Evolutionary conservation across 164 flowering plant genomes (phyloP).

Genomic region (Vitis riparia): DNA sequence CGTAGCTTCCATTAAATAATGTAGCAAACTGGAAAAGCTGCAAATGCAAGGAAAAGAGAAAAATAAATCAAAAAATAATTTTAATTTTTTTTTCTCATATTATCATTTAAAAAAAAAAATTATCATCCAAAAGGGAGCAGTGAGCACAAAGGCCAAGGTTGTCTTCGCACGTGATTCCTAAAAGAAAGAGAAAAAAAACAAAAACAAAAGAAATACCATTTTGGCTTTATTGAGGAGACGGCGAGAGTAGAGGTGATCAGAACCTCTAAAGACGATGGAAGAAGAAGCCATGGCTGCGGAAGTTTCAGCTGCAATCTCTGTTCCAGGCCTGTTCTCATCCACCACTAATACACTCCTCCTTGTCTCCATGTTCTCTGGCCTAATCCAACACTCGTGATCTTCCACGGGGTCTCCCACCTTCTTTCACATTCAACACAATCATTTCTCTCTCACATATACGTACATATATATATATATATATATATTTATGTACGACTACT

Average conservation of each 20-base stretch:
- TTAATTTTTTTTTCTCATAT: no score
- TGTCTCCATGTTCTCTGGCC: conserved; percentile 86
- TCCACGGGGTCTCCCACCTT: conserved; percentile 76
- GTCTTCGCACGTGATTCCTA: no score
- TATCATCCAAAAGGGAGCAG: no score
- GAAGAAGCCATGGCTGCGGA: conserved; percentile 90
- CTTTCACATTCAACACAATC: neutral
- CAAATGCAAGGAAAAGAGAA: neutral
- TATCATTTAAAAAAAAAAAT: no score
- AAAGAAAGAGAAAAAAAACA: neutral
- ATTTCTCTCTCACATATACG: neutral
- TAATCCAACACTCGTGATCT: conserved; percentile 89
- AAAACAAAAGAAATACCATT: conserved; percentile 30
- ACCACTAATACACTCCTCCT: conserved; percentile 63
- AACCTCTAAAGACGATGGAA: conserved; percentile 55
- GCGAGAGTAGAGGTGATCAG: conserved; percentile 52
- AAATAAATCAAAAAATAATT: neutral
- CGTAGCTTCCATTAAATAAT: conserved; percentile 63
- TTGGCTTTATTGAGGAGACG: conserved; percentile 79
- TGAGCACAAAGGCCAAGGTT: no score
- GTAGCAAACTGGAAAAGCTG: conserved; percentile 80
- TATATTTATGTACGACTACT: no score
- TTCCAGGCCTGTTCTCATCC: conserved; percentile 56
- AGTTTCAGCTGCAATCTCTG: conserved; percentile 92
- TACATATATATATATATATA: no score